Evolutionary conservation across 768 basidiomycete genomes (phyloP).

Genomic region (Tricholoma matsutake): DNA sequence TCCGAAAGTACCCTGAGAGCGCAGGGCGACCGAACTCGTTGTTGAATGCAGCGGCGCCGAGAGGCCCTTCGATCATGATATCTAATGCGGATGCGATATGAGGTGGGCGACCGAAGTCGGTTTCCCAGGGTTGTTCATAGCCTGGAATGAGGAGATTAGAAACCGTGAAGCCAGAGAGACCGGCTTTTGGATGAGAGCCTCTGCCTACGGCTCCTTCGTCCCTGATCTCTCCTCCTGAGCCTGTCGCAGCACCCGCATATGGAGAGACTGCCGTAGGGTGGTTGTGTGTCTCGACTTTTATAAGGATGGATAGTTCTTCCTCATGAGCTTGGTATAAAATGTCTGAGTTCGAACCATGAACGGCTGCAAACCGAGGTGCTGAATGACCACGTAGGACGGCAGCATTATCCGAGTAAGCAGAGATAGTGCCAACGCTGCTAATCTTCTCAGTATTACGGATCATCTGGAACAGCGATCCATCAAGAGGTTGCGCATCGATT

Average conservation of each 20-base stretch:
- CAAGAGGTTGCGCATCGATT: slow-evolving; percentile 64
- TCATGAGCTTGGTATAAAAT: slow-evolving; percentile 51
- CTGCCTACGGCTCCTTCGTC: slow-evolving; percentile 96
- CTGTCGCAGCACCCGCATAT: slow-evolving; percentile 97
- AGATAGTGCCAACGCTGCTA: slow-evolving; percentile 76
- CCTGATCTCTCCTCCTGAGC: slow-evolving; percentile 96
- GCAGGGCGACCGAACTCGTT: slow-evolving; percentile 98
- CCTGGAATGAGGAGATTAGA: slow-evolving; percentile 93
- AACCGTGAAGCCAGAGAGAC: slow-evolving; percentile 88
- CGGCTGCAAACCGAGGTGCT: slow-evolving; percentile 72
- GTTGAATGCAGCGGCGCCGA: slow-evolving; percentile 95
- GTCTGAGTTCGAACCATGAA: slow-evolving; percentile 23
- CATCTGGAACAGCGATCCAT: slow-evolving; percentile 90
- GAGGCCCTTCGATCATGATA: slow-evolving; percentile 96
- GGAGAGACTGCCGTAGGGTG: slow-evolving; percentile 99
- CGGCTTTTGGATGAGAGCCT: slow-evolving; percentile 96
- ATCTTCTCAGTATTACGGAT: slow-evolving; percentile 92
- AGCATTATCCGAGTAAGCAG: slow-evolving; percentile 97
- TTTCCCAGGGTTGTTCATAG: slow-evolving; percentile 93
- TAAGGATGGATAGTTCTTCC: slow-evolving; percentile 83
- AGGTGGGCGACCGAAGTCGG: slow-evolving; percentile 82
- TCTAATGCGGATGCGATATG: slow-evolving; percentile 93
- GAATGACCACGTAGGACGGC: slow-evolving; percentile 83
- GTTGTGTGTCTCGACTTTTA: slow-evolving; percentile 99
- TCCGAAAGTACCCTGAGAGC: slow-evolving; percentile 91